Evolutionary conservation across 192 early-diverging fungal species (phyloP), one percentile per base, ranked within the genome.

Genomic region (Coemansia sp.): DNA sequence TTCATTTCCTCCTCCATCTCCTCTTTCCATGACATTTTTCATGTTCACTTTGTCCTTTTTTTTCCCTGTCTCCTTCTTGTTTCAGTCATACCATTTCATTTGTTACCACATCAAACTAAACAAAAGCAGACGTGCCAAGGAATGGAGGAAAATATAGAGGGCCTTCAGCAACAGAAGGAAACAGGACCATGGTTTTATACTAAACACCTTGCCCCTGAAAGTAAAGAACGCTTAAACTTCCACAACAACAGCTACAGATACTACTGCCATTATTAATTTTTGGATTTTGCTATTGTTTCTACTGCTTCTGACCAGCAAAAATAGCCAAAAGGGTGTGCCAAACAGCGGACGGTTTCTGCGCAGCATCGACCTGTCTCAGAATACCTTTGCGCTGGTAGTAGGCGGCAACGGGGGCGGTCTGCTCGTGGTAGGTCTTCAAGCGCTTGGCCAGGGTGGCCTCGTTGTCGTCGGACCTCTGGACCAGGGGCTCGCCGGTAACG

Each of bases 391-490:
- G 81, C 86, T 91, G 90, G 86, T 99, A 99, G 88, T 98, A 98
- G 10, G 85, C 88, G 39, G 88, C 91, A 26, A 93, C 91, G 32
- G 92, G 92, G 26, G 84, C 86, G 32, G 92, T 94, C 76, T 93
- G 90, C 83, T 89, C 82, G 75, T 94, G 92, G 84, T 92, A 94
- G 36, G 91, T 85, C 8, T 78, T 87, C 59, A 99, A 86, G 72
- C 98, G 93, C 90, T 97, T 98, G 64, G 84, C 88, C 66, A 99
- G 88, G 9, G 96, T 92, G 26, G 86, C 90, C 67, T 89, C 95
- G 78, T 98, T 99, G 81, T 99, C 98, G 80, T 99, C 98, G 3
- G 95, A 94, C 59, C 98, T 90, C 78, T 97, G 95, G 66, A 98
- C 90, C 57, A 99, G 86, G 55, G 98, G 95, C 87, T 99, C 98